A percentile compares a stretch with the other conserved stretches of the same genome.
These are phyloP conservation scores for Picea engelmannii DNA, from an alignment of 83 land plant species.

Conservation along the genomic window DNA sequence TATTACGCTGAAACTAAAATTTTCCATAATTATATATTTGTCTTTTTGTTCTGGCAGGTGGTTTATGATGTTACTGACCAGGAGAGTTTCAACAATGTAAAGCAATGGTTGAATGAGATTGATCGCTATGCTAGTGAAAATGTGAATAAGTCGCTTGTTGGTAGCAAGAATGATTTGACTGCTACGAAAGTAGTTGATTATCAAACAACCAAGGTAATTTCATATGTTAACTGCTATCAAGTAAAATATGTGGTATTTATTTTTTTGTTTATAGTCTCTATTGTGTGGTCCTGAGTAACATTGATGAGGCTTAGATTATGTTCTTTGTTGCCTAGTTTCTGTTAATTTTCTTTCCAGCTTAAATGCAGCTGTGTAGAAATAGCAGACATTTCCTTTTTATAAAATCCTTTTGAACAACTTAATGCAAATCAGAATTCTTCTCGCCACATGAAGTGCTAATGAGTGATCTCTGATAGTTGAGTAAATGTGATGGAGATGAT, in stretches of 20 bases:
- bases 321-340: no score
- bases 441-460: neutral
- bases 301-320: no score
- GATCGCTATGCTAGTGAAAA: slow-evolving; percentile 75
- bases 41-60: slow-evolving; percentile 30
- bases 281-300: no score
- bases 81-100: slow-evolving; percentile 79
- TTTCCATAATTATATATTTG: neutral
- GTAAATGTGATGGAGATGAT: neutral
- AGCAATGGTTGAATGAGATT: slow-evolving; percentile 76
- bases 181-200: slow-evolving; percentile 59
- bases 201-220: slow-evolving; percentile 69
- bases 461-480: neutral
- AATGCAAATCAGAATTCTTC: neutral
- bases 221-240: neutral
- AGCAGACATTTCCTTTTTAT: neutral
- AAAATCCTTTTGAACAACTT: neutral
- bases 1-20: no score
- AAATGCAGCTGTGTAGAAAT: neutral
- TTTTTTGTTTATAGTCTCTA: neutral
- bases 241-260: neutral
- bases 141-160: slow-evolving; percentile 77
- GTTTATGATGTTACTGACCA: slow-evolving; percentile 82
- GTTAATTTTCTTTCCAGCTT: neutral
- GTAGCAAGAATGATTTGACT: slow-evolving; percentile 75